phyloP scores from a whole-genome alignment of 805 yeast species.

The Nakazawaea populi region DNA sequence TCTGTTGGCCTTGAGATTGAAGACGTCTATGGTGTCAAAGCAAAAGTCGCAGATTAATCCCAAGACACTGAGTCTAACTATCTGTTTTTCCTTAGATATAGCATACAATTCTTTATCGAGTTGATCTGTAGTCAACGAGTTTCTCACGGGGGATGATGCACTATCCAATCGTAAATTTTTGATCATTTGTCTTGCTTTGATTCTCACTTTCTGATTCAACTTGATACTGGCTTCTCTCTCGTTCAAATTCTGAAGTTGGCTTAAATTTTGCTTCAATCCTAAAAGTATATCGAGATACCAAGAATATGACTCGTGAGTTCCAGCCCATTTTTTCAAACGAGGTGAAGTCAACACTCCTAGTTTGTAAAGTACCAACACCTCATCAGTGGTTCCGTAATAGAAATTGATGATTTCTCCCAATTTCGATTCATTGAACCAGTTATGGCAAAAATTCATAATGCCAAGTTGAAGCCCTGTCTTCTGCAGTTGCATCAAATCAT shows the following conservation, averaged over 20 bases:
- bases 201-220: slow-evolving; percentile 58
- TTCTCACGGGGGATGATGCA: slow-evolving; percentile 12
- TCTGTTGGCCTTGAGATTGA: slow-evolving; percentile 27
- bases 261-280: slow-evolving; percentile 46
- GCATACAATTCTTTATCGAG: slow-evolving; percentile 24
- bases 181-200: slow-evolving; percentile 40
- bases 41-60: slow-evolving; percentile 40
- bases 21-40: slow-evolving; percentile 42
- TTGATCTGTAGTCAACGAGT: slow-evolving; percentile 11
- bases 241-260: slow-evolving; percentile 32
- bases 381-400: slow-evolving; percentile 65
- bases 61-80: slow-evolving; percentile 33
- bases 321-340: slow-evolving; percentile 31
- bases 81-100: slow-evolving; percentile 28
- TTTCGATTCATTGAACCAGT: slow-evolving; percentile 37
- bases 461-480: slow-evolving; percentile 14
- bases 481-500: not conserved
- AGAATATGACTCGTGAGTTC: slow-evolving; percentile 55
- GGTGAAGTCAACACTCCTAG: slow-evolving; percentile 38
- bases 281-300: slow-evolving; percentile 66
- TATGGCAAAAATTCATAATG: slow-evolving; percentile 17
- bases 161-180: slow-evolving; percentile 25
- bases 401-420: slow-evolving; percentile 48
- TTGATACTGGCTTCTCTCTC: slow-evolving; percentile 46
- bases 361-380: slow-evolving; percentile 50